phyloP scores from a whole-genome alignment of 2,329 filamentous ascomycete species.

The Trichoderma cornu-damae region DNA sequence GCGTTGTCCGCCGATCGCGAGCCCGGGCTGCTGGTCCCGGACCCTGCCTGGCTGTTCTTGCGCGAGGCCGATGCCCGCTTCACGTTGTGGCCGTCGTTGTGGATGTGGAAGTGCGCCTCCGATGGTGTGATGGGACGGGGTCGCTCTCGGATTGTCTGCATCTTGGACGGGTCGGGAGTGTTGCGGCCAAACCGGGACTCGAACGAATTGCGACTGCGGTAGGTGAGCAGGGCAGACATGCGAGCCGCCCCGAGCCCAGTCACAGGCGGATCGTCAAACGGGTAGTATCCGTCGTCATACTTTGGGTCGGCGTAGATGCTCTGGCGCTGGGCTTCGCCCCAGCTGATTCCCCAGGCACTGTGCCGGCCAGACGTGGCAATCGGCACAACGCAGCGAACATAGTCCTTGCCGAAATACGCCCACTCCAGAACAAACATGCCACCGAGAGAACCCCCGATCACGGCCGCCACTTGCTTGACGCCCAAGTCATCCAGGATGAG shows the following conservation, averaged over 20 bases:
- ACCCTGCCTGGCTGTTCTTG: conserved; percentile 36
- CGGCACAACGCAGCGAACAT: conserved; percentile 73
- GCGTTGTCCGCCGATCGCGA: conserved; percentile 26
- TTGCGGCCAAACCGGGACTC: conserved; percentile 93
- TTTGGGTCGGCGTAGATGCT: conserved; percentile 98
- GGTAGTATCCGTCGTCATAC: conserved; percentile 95
- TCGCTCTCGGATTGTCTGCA: conserved; percentile 73
- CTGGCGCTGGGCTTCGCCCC: conserved; percentile 82
- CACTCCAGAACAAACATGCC: conserved; percentile 90
- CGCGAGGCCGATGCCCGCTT: conserved; percentile 50
- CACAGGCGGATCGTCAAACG: conserved; percentile 77
- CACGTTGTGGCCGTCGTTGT: conserved; percentile 73
- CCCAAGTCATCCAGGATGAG: conserved; percentile 75
- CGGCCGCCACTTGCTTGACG: conserved; percentile 70
- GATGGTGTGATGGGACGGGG: conserved; percentile 57
- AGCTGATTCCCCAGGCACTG: conserved; percentile 86
- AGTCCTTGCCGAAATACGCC: conserved; percentile 84
- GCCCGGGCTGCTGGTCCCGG: conserved; percentile 28
- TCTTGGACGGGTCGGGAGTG: conserved; percentile 76
- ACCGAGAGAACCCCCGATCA: conserved; percentile 79
- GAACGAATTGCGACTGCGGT: conserved; percentile 94
- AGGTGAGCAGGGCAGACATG: conserved; percentile 94
- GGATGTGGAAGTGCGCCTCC: conserved; percentile 71
- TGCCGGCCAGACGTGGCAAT: conserved; percentile 81
- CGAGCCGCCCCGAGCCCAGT: conserved; percentile 88